Base-by-base conservation (phyloP, 2,329 filamentous ascomycete species). In the Pezicula radicicola region DNA sequence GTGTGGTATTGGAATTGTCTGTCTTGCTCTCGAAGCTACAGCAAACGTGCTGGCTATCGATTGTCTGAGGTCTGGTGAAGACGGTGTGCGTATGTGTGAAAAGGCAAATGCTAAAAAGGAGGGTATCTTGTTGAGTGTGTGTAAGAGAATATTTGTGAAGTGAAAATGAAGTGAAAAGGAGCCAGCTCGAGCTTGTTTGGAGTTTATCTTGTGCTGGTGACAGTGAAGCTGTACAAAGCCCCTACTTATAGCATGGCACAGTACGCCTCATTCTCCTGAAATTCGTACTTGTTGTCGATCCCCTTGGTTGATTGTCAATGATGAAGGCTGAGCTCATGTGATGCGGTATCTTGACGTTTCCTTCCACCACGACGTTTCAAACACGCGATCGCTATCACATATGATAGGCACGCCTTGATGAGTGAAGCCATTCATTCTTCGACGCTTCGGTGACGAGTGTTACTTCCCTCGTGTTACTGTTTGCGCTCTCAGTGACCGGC, bases 401-500 rank as follows among this genome's bases (percentile, higher is more conserved):
- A 37, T 56, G 53, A 58, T 47, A 53, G 49, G 46, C 36, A 46
- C 41, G 36, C 49, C 49, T 48, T 28, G 39, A 27, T 45, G 18
- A 46, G 48, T 42, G 47, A 53, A 53, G 43, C 49, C 53, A 51
- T 44, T 53, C 42, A 50, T 28, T 13, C 30, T 33, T 33, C 30
- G 9, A 33, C 30, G 30, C 49, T 49, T 19, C 39, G n/a, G 45
- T 6, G 27, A 44, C n/a, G 8, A 36, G 51, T 43, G n/a, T 53
- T 27, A 49, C 45, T 39, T 36, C 30, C 21, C 33, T 42, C 50
- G 55, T 48, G 39, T 30, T 35, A 50, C 41, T 57, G 59, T 58
- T 58, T 62, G 55, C 57, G 59, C 46, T 7, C 27, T 33, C 43
- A 47, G 47, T 44, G 28, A 56, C 51, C 55, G 54, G 51, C 53